A percentile compares a stretch with the other conserved stretches of the same genome.
These are phyloP conservation scores for Thraustochytrium striatum DNA, from an alignment of 352 stramenopile genomes.

Conservation along the genomic window DNA sequence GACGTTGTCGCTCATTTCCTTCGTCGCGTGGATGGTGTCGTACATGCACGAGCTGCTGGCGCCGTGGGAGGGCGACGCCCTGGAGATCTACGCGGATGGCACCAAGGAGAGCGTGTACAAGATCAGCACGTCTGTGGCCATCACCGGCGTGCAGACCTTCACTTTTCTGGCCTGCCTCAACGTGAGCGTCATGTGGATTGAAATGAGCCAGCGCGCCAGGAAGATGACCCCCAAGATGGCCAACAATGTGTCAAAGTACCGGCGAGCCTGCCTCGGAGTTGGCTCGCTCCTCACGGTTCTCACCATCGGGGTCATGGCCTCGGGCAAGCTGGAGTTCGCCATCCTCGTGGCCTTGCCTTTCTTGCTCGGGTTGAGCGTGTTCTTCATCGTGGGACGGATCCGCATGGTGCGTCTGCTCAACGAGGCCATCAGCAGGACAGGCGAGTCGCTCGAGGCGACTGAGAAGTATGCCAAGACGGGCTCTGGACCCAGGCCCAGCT, in stretches of 20 bases:
- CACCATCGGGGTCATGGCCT: neutral
- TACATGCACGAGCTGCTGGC: neutral
- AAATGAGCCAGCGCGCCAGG: constrained; percentile 14
- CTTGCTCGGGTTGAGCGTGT: neutral
- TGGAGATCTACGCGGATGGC: neutral
- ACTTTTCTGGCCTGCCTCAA: neutral
- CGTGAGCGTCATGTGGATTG: too few species aligned
- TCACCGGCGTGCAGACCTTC: neutral
- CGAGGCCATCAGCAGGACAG: too few species aligned
- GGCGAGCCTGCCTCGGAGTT: neutral
- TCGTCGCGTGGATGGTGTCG: neutral
- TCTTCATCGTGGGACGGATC: neutral
- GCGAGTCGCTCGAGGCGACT: neutral
- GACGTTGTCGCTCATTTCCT: neutral
- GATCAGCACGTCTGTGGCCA: neutral
- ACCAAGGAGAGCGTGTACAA: too few species aligned
- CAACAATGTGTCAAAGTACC: neutral
- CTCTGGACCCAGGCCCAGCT: neutral
- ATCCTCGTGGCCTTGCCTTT: neutral
- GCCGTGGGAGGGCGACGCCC: neutral
- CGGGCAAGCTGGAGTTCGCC: neutral
- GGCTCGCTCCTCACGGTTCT: neutral
- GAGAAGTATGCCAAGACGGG: neutral
- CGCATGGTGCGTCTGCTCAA: neutral
- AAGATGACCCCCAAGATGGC: neutral